Evolutionary conservation across 2,329 filamentous ascomycete genomes (phyloP).

Genomic region (Periglandula ipomoeae): DNA sequence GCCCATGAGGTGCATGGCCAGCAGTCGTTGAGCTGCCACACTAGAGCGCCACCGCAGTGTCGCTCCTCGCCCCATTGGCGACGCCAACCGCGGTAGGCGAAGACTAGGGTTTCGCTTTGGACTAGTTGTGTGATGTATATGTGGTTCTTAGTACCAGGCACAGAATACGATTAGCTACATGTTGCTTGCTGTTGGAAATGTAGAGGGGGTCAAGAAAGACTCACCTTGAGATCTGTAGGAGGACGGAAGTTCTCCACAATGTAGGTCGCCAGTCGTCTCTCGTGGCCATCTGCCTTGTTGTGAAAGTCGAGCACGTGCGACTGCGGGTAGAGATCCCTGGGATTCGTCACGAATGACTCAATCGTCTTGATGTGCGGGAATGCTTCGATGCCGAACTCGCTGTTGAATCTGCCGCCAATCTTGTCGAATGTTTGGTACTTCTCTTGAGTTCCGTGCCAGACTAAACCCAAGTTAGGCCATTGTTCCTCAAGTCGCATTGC

Average conservation of each 20-base stretch:
- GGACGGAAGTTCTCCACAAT: conserved; percentile 64
- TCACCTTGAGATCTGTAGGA: conserved; percentile 45
- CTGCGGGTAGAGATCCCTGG: conserved; percentile 50
- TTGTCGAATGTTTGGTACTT: conserved; percentile 68
- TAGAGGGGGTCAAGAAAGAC: too few species aligned
- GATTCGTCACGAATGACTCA: conserved; percentile 49
- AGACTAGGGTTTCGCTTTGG: conserved; percentile 42
- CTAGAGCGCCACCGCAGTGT: conserved; percentile 55
- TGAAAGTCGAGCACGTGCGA: conserved; percentile 71
- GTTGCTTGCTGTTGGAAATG: too few species aligned
- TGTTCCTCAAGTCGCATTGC: too few species aligned
- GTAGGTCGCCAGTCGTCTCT: conserved; percentile 65
- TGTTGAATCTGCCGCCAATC: conserved; percentile 67
- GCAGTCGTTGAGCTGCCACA: conserved; percentile 65
- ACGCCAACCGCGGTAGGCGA: conserved; percentile 47
- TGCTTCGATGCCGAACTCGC: conserved; percentile 65
- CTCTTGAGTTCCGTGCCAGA: conserved; percentile 64
- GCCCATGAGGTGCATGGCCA: conserved; percentile 60
- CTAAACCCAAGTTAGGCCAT: too few species aligned
- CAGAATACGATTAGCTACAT: too few species aligned
- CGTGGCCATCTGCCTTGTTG: conserved; percentile 74
- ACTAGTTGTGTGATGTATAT: conserved; percentile 58
- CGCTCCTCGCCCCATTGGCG: conserved; percentile 51
- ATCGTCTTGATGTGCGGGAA: conserved; percentile 62
- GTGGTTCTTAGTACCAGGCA: too few species aligned